Base-by-base conservation (phyloP, 2,329 filamentous ascomycete genomes). In the Phaeophleospora eucalypticola region DNA sequence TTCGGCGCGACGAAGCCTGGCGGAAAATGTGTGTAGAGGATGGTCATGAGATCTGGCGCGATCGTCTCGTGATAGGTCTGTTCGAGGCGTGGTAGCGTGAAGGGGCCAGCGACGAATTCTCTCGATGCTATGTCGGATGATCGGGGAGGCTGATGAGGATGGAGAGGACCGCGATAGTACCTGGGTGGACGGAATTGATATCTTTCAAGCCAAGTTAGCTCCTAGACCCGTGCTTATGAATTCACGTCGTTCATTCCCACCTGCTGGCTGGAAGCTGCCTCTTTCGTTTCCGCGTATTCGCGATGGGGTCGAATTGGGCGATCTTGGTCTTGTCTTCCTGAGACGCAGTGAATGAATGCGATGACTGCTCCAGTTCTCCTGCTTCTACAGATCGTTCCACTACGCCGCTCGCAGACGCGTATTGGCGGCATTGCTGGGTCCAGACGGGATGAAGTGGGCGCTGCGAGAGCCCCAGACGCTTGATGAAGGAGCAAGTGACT, bases 151-250 rank as follows among this genome's bases (percentile, higher is more conserved):
- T 95, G 89, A 62, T 96, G 83, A 41, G 93, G 93, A 67, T 97
- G 90, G 18, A 97, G 78, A 54, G 90, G 90, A 46, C 93, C 93
- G 63, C 91, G 87, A 69, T 95, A 84, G 78, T 90, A 98, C 73
- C 91, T 93, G 54, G 93, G 93, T 41, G 91, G 85, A 56, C 90
- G 89, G 70, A 86, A 97, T 71, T 95, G 87, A 73, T 97, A 98
- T 78, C 91, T 95, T 52, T 20, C n/a, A n/a, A n/a, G n/a, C n/a
- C n/a, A n/a, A n/a, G n/a, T n/a, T n/a, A n/a, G n/a, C n/a, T n/a
- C n/a, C n/a, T n/a, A n/a, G n/a, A n/a, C n/a, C n/a, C n/a, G n/a
- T n/a, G n/a, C n/a, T n/a, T n/a, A n/a, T n/a, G n/a, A n/a, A n/a
- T n/a, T n/a, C n/a, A n/a, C n/a, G n/a, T n/a, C n/a, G n/a, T n/a